Evolutionary conservation across 1,284 basidiomycete species (phyloP).

Genomic region (Ustilago bromivora): DNA sequence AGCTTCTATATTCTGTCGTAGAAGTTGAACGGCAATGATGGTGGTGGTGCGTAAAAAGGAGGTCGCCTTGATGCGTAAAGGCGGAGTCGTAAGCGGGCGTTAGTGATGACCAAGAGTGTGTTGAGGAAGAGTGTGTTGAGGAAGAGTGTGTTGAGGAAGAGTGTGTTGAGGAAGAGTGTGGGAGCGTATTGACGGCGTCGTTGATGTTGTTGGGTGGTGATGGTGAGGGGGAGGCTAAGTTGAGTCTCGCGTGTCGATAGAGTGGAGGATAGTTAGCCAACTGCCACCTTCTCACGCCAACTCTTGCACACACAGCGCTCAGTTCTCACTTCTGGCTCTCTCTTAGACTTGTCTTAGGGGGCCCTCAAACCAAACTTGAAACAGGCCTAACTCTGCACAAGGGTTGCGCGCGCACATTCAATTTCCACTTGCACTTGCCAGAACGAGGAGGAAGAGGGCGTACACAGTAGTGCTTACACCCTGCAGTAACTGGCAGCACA

Average conservation of each 20-base stretch:
- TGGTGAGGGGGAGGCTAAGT: not conserved
- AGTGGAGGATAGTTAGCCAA: not conserved
- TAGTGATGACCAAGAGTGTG: not conserved
- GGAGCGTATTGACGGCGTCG: slow-evolving; percentile 16
- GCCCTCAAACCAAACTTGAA: not conserved
- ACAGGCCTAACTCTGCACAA: not conserved
- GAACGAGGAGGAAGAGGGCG: not conserved
- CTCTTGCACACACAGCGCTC: not conserved
- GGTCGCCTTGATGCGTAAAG: not conserved
- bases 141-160: too few relatives aligned
- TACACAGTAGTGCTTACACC: not conserved
- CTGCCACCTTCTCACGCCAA: slow-evolving; percentile 4
- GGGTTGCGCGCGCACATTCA: slow-evolving; percentile 5
- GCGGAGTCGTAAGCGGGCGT: not conserved
- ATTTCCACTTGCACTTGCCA: not conserved
- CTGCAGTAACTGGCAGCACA: not conserved
- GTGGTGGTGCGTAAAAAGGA: not conserved
- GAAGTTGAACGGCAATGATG: not conserved
- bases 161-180: not conserved
- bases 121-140: too few relatives aligned
- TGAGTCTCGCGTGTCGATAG: not conserved
- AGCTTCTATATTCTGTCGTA: too few relatives aligned
- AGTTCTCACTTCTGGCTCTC: not conserved
- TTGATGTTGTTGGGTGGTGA: slow-evolving; percentile 8
- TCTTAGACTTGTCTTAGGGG: not conserved